Evolutionary conservation across 2,329 filamentous ascomycete species (phyloP).

Genomic region (Xylaria sp.): DNA sequence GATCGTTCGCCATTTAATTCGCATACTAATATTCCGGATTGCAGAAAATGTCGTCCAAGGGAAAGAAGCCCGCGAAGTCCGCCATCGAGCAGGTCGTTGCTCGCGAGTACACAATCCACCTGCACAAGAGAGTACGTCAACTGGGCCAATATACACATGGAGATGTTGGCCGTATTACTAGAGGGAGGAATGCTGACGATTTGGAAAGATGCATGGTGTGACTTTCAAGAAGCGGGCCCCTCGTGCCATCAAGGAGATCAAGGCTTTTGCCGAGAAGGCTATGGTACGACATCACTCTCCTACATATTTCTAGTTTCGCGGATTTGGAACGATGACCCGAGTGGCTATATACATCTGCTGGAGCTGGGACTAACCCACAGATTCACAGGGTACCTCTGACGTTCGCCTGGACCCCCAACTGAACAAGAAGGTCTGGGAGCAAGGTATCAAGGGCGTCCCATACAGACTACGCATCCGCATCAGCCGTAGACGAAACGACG

Average conservation of each 20-base stretch:
- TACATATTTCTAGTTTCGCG: neutral
- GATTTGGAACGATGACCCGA: neutral
- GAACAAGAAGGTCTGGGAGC: conserved; percentile 99
- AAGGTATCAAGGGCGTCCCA: conserved; percentile 97
- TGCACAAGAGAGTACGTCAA: conserved; percentile 96
- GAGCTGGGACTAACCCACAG: conserved; percentile 41
- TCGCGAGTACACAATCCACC: conserved; percentile 99
- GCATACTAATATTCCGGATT: conserved; percentile 33
- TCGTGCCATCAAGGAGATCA: conserved; percentile 99
- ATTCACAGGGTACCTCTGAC: conserved; percentile 85
- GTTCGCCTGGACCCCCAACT: conserved; percentile 98
- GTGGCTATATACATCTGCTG: neutral
- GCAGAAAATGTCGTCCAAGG: conserved; percentile 70
- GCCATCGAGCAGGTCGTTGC: conserved; percentile 99
- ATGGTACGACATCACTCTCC: conserved; percentile 78
- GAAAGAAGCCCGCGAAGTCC: conserved; percentile 80
- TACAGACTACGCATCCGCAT: conserved; percentile 98
- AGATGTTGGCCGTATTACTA: conserved; percentile 1
- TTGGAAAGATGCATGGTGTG: conserved; percentile 86
- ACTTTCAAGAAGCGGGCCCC: conserved; percentile 99
- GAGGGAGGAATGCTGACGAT: conserved; percentile 50
- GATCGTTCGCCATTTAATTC: conserved; percentile 21
- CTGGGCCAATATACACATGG: conserved; percentile 25
- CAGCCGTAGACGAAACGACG: conserved; percentile 99
- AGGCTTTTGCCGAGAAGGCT: conserved; percentile 88